Conservation (phyloP, 2,329 filamentous ascomycete species). For the Diplodia seriata region DNA sequence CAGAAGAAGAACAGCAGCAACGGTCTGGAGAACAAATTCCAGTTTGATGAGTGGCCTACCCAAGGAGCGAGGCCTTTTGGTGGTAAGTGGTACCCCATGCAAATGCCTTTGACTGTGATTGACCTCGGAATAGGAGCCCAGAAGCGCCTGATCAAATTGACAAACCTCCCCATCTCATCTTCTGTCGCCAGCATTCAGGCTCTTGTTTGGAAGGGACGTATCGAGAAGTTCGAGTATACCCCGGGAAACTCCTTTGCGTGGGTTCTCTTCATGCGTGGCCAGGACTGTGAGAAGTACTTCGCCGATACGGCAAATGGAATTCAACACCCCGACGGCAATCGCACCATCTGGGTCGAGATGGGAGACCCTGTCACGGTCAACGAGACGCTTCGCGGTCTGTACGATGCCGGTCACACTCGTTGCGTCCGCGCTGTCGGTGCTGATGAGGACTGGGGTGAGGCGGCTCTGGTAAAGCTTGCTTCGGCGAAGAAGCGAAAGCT, state of each 20-base stretch:
- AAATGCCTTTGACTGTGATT: neutral
- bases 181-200: slow-evolving; percentile 38
- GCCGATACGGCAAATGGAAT: slow-evolving; percentile 47
- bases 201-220: slow-evolving; percentile 48
- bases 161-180: slow-evolving; percentile 29
- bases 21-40: slow-evolving; percentile 4
- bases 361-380: slow-evolving; percentile 36
- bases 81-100: neutral
- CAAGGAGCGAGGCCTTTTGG: slow-evolving; percentile 9
- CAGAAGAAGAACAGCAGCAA: neutral
- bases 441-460: slow-evolving; percentile 50
- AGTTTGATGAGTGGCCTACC: slow-evolving; percentile 11
- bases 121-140: neutral
- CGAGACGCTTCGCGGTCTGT: slow-evolving; percentile 50
- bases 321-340: slow-evolving; percentile 35
- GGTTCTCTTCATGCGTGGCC: slow-evolving; percentile 45
- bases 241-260: slow-evolving; percentile 39
- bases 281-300: slow-evolving; percentile 45
- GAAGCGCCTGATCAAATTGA: slow-evolving; percentile 34
- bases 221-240: slow-evolving; percentile 43
- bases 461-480: slow-evolving; percentile 49
- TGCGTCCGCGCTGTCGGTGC: slow-evolving; percentile 55
- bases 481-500: slow-evolving; percentile 48
- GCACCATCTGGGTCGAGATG: slow-evolving; percentile 42
- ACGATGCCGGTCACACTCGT: slow-evolving; percentile 52